phyloP scores from a whole-genome alignment of 257 asterid species.

The Solanum paucissectum region DNA sequence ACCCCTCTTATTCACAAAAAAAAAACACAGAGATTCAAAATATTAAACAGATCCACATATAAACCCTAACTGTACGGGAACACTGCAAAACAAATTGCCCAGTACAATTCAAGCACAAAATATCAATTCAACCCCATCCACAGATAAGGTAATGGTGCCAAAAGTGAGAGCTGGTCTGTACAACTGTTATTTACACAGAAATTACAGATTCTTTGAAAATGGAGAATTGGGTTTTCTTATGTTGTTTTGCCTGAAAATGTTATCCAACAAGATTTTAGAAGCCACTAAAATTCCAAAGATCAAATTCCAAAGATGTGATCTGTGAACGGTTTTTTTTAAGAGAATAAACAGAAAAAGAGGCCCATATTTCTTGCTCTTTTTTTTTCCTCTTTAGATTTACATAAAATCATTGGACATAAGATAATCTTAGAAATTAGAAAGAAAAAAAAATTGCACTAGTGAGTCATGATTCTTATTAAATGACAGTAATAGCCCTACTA shows the following conservation, averaged over 20 bases:
- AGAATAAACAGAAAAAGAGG: neutral
- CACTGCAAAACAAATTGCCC: neutral
- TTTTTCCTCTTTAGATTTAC: neutral
- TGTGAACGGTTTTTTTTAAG: neutral
- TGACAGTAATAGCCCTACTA: neutral
- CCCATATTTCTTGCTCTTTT: neutral
- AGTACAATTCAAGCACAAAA: neutral
- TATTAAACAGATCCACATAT: neutral
- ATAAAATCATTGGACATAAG: neutral
- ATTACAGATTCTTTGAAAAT: neutral
- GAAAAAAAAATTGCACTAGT: neutral
- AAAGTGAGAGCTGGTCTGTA: neutral
- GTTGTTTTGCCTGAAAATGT: conserved; percentile 1
- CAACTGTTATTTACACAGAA: neutral
- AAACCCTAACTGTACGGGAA: neutral
- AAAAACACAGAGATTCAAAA: neutral
- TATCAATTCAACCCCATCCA: neutral
- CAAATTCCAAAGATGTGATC: neutral
- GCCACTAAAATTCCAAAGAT: conserved; percentile 1
- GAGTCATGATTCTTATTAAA: neutral
- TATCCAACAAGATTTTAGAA: neutral
- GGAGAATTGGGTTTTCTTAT: neutral
- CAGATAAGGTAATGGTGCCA: neutral
- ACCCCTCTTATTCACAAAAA: neutral
- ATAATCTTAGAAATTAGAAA: neutral